Evolutionary conservation across 176 grass and related monocot genomes (phyloP).

Genomic region (sorghum (Sorghum bicolor)): DNA sequence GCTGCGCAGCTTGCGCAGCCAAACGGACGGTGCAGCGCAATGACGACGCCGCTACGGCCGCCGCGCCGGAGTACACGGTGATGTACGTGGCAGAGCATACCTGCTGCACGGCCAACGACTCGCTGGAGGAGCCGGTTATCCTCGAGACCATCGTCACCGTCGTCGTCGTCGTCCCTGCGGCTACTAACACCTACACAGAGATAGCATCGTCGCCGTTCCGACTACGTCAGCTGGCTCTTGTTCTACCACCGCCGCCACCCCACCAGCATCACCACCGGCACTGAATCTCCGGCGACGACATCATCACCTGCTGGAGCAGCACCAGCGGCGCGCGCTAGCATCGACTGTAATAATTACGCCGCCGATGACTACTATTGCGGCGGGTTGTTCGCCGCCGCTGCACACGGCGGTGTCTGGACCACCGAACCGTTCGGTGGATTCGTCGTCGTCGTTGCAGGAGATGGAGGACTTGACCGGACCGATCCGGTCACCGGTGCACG

Average conservation of each 20-base stretch:
- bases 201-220: accelerated
- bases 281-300: conserved; percentile 1
- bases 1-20: conserved; percentile 46
- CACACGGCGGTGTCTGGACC: background rate
- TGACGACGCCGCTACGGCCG: background rate
- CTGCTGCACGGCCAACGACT: conserved; percentile 32
- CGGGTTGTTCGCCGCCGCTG: background rate
- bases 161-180: background rate
- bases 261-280: background rate
- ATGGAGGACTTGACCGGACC: conserved; percentile 25
- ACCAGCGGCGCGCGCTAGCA: no score
- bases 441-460: background rate
- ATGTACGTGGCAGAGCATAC: conserved; percentile 25
- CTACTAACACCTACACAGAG: no score
- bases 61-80: conserved; percentile 15
- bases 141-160: conserved; percentile 42
- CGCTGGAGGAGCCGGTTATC: conserved; percentile 21
- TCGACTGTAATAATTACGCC: background rate
- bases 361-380: background rate
- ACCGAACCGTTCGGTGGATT: no score
- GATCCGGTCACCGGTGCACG: conserved; percentile 43
- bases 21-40: conserved; percentile 51
- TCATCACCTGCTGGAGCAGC: background rate
- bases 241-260: no score
- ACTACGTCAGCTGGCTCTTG: background rate